phyloP scores from a whole-genome alignment of 2,329 filamentous ascomycete species.

The Penicillium corylophilum region DNA sequence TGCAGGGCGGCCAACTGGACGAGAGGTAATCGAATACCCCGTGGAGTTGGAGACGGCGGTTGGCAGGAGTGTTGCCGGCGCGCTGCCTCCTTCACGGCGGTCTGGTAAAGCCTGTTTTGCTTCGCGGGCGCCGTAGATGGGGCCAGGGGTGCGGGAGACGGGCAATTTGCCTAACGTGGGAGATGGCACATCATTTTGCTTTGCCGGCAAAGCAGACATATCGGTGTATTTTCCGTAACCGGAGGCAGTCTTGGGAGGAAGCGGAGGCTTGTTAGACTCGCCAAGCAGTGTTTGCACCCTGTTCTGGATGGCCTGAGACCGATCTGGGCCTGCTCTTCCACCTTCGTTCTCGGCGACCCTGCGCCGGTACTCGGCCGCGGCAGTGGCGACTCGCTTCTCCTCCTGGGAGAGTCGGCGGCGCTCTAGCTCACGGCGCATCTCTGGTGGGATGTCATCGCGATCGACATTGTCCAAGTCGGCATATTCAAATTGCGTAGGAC shows the following conservation, averaged over 20 bases:
- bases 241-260: constrained; percentile 68
- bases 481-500: constrained; percentile 13
- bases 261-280: constrained; percentile 66
- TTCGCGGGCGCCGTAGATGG: constrained; percentile 18
- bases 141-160: constrained; percentile 23
- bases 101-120: constrained; percentile 13
- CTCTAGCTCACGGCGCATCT: constrained; percentile 87
- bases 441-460: constrained; percentile 72
- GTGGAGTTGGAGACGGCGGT: constrained; percentile 15
- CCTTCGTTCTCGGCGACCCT: constrained; percentile 64
- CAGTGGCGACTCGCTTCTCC: constrained; percentile 83
- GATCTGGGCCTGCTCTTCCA: constrained; percentile 47
- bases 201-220: constrained; percentile 41
- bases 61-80: constrained; percentile 20
- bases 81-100: constrained; percentile 17
- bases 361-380: constrained; percentile 82
- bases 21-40: constrained; percentile 25
- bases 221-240: constrained; percentile 89
- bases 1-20: constrained; percentile 46
- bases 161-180: constrained; percentile 17
- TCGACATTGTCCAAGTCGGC: constrained; percentile 63
- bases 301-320: constrained; percentile 85
- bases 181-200: constrained; percentile 30
- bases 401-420: constrained; percentile 78
- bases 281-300: constrained; percentile 80